Conservation (phyloP, 2,329 filamentous ascomycete species). For the Blumeriella jaapii region DNA sequence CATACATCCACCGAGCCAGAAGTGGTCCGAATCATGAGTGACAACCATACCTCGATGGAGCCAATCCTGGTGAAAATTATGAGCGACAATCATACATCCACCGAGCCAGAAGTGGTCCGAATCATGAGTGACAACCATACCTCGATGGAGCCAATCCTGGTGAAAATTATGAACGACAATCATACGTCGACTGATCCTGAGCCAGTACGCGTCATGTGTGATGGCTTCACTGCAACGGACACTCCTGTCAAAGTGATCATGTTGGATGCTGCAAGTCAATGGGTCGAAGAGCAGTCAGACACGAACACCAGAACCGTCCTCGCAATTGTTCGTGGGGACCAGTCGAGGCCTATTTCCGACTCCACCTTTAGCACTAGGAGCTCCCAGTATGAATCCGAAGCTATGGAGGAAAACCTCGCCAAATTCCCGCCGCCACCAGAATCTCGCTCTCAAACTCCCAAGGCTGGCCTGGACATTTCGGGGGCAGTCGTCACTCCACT, state of each 20-base stretch:
- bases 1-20: constrained; percentile 14
- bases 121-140: constrained; percentile 11
- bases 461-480: constrained; percentile 13
- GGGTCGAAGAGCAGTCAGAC: constrained; percentile 21
- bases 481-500: constrained; percentile 11
- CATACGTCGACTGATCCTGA: constrained; percentile 14
- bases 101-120: constrained; percentile 10
- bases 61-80: constrained; percentile 10
- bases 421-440: constrained; percentile 44
- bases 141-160: constrained; percentile 12
- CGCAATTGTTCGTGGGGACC: constrained; percentile 12
- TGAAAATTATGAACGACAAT: constrained; percentile 9
- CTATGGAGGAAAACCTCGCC: constrained; percentile 39
- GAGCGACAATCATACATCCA: constrained; percentile 12
- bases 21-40: constrained; percentile 9
- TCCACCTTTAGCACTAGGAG: constrained; percentile 41
- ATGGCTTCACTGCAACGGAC: constrained; percentile 14
- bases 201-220: constrained; percentile 9
- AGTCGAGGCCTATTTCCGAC: constrained; percentile 34
- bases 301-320: constrained; percentile 11
- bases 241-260: constrained; percentile 13
- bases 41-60: constrained; percentile 13
- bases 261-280: constrained; percentile 25
- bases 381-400: constrained; percentile 37
- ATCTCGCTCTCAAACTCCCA: constrained; percentile 25